Evolutionary conservation across 2,329 filamentous ascomycete species (phyloP).

Genomic region (Laburnicola sp.): DNA sequence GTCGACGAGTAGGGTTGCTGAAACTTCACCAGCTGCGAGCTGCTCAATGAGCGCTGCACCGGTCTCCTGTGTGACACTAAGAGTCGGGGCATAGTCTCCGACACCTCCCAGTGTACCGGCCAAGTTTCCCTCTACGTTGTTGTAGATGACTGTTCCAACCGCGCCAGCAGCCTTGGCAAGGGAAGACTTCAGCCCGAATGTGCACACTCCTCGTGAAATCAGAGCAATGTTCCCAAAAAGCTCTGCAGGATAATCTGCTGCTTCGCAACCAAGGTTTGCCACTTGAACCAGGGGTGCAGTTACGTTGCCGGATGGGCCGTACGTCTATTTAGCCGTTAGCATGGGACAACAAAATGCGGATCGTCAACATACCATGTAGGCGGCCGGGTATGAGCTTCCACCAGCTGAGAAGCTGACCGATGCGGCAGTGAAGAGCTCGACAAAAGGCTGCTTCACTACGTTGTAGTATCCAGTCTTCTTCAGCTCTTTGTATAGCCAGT

Average conservation of each 20-base stretch:
- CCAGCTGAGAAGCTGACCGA: neutral
- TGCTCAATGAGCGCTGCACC: too few relatives aligned
- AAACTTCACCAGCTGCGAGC: too few relatives aligned
- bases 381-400: slow-evolving; percentile 27
- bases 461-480: slow-evolving; percentile 44
- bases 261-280: slow-evolving; percentile 64
- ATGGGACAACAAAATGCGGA: neutral
- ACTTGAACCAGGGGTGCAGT: slow-evolving; percentile 64
- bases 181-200: slow-evolving; percentile 71
- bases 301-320: slow-evolving; percentile 67
- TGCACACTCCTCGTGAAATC: slow-evolving; percentile 69
- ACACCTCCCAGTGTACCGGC: slow-evolving; percentile 54
- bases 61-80: slow-evolving; percentile 65
- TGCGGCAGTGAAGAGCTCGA: slow-evolving; percentile 4
- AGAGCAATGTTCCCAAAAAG: slow-evolving; percentile 69
- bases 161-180: slow-evolving; percentile 62
- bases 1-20: slow-evolving; percentile 48
- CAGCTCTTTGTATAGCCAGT: slow-evolving; percentile 40
- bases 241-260: slow-evolving; percentile 63
- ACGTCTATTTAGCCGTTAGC: slow-evolving; percentile 28
- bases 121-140: slow-evolving; percentile 65
- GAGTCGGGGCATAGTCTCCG: slow-evolving; percentile 63
- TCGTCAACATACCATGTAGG: slow-evolving; percentile 27
- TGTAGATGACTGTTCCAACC: slow-evolving; percentile 70
- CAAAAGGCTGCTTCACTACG: slow-evolving; percentile 36